These are phyloP conservation scores for Diutina catenulata DNA, from an alignment of 1,139 yeast species.

Conservation along the genomic window DNA sequence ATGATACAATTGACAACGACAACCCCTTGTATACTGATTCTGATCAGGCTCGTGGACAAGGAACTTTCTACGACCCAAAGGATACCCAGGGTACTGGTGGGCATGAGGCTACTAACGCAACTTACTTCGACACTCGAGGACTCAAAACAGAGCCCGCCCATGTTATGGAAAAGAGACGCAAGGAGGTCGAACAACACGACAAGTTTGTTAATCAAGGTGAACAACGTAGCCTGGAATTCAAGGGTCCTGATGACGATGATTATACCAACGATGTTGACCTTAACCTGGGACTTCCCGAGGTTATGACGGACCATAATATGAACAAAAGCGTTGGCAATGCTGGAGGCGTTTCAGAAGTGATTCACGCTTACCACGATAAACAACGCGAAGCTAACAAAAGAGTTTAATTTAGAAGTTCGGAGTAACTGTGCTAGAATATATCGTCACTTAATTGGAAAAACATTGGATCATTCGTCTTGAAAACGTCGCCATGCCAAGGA, in stretches of 20 bases:
- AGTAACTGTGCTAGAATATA: too few species aligned
- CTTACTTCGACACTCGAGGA: not conserved
- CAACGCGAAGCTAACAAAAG: too few species aligned
- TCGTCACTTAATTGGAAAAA: too few species aligned
- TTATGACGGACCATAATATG: not conserved
- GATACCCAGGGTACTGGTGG: constrained; percentile 5
- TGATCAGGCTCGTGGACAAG: not conserved
- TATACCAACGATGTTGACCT: not conserved
- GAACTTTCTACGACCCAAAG: not conserved
- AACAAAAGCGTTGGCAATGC: constrained; percentile 1
- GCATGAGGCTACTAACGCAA: not conserved
- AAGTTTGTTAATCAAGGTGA: not conserved
- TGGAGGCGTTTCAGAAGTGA: too few species aligned
- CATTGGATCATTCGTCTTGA: too few species aligned
- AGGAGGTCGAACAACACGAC: not conserved
- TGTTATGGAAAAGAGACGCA: not conserved
- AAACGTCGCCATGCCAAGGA: too few species aligned
- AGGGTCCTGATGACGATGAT: not conserved
- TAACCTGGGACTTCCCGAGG: not conserved
- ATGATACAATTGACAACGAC: not conserved
- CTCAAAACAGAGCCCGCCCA: constrained; percentile 1
- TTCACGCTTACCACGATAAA: too few species aligned
- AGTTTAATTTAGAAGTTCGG: too few species aligned
- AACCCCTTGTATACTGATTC: not conserved
- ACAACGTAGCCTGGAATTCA: not conserved